Percentiles rank a stretch among this genome's conserved stretches.
Conservation (phyloP, 192 early-diverging fungal genomes). For the Diversispora epigaea region DNA sequence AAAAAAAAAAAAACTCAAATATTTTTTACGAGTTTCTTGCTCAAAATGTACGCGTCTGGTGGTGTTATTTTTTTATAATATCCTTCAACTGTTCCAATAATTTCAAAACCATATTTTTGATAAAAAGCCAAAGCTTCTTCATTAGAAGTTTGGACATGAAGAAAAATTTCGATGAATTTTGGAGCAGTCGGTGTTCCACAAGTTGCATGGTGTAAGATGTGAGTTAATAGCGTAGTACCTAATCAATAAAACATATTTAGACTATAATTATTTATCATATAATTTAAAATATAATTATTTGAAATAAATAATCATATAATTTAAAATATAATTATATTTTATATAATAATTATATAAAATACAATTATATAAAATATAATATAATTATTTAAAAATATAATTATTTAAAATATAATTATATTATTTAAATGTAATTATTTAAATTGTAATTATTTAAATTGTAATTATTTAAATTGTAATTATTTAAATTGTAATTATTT, state of each 20-base stretch:
- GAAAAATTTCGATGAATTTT: slow-evolving; percentile 56
- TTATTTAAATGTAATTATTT: too few relatives aligned
- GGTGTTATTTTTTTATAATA: slow-evolving; percentile 89
- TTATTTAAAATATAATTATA: too few relatives aligned
- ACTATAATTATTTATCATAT: neutral
- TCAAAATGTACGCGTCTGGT: slow-evolving; percentile 66
- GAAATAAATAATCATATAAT: slow-evolving; percentile 10
- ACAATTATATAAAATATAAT: too few relatives aligned
- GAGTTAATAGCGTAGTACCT: slow-evolving; percentile 60
- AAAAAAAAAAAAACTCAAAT: too few relatives aligned
- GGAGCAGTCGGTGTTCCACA: slow-evolving; percentile 42
- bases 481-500: too few relatives aligned
- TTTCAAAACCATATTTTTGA: slow-evolving; percentile 71
- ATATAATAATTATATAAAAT: too few relatives aligned
- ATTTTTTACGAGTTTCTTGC: slow-evolving; percentile 6
- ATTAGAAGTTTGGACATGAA: slow-evolving; percentile 88
- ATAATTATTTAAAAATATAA: too few relatives aligned
- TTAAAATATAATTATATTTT: too few relatives aligned
- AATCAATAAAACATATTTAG: slow-evolving; percentile 7
- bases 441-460: too few relatives aligned
- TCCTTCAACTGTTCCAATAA: slow-evolving; percentile 54
- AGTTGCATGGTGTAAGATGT: slow-evolving; percentile 57
- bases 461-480: too few relatives aligned
- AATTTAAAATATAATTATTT: neutral
- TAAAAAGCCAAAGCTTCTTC: slow-evolving; percentile 82